Conservation (phyloP, 192 early-diverging fungal species). For the Umbelopsis ramanniana region DNA sequence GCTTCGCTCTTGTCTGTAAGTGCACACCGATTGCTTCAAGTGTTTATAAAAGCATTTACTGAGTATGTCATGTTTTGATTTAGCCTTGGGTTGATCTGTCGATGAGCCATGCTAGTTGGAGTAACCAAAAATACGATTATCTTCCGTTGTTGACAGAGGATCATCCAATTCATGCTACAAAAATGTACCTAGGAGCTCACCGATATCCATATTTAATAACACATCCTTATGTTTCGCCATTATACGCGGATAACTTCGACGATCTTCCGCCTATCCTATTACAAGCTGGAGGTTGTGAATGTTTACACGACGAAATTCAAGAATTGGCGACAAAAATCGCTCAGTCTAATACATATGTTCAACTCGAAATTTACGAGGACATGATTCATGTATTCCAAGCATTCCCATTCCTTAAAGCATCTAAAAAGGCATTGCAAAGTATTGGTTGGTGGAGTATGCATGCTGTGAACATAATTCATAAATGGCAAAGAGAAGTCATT, state of each 20-base stretch:
- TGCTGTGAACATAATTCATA: conserved; percentile 12
- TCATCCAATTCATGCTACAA: conserved; percentile 46
- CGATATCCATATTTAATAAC: conserved; percentile 36
- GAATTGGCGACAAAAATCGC: conserved; percentile 23
- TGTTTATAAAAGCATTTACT: no score
- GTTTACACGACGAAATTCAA: conserved; percentile 49
- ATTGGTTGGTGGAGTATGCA: conserved; percentile 37
- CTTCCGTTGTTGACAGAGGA: conserved; percentile 37
- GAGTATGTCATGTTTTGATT: not conserved
- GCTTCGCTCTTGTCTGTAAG: conserved; percentile 63
- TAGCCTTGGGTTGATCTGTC: conserved; percentile 63
- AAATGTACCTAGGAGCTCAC: conserved; percentile 44
- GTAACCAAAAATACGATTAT: conserved; percentile 43
- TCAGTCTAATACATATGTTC: conserved; percentile 23
- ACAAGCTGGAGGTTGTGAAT: conserved; percentile 58
- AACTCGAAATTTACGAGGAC: conserved; percentile 40
- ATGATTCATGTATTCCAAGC: conserved; percentile 43
- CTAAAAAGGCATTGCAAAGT: conserved; percentile 27
- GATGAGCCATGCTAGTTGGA: conserved; percentile 56
- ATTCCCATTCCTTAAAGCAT: conserved; percentile 31
- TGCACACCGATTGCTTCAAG: not conserved
- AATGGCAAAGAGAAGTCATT: conserved; percentile 6
- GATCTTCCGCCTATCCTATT: conserved; percentile 53
- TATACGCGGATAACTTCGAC: conserved; percentile 50
- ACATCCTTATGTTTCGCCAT: conserved; percentile 60